These are phyloP conservation scores for Lantana camara DNA, from an alignment of 257 asterid genomes.

Conservation along the genomic window DNA sequence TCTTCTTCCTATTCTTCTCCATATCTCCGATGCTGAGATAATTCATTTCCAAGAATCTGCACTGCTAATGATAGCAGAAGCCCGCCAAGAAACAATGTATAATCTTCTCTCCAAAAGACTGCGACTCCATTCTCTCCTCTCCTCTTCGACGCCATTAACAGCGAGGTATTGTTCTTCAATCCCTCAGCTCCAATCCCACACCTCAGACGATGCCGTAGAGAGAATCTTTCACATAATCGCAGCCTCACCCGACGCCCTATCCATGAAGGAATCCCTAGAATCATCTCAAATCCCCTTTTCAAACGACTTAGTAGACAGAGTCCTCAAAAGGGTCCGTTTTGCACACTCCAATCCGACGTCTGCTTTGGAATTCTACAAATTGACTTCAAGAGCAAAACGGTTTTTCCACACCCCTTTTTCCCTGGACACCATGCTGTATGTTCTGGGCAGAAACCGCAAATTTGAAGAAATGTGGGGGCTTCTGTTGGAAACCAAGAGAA, in stretches of 20 bases:
- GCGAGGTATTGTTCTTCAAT: constrained; percentile 32
- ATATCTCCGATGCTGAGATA: too few relatives aligned
- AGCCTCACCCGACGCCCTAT: constrained; percentile 50
- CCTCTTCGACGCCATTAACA: constrained; percentile 25
- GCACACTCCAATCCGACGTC: constrained; percentile 79
- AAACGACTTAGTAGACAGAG: constrained; percentile 63
- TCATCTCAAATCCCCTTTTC: constrained; percentile 55
- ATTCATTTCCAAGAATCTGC: too few relatives aligned
- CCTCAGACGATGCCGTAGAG: constrained; percentile 48
- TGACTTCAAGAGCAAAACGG: constrained; percentile 48
- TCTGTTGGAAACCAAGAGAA: constrained; percentile 61
- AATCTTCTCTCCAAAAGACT: constrained; percentile 13
- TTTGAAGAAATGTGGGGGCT: constrained; percentile 73
- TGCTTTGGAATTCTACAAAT: constrained; percentile 65
- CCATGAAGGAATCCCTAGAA: constrained; percentile 53
- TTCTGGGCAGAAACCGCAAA: constrained; percentile 74
- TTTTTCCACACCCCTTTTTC: constrained; percentile 70
- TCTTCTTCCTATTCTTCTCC: too few relatives aligned
- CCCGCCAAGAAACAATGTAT: constrained; percentile 24
- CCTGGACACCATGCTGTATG: constrained; percentile 72
- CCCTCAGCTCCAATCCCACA: constrained; percentile 28
- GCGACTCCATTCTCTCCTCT: constrained; percentile 18
- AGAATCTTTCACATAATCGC: constrained; percentile 55
- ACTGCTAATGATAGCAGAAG: too few relatives aligned
- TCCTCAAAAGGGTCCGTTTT: constrained; percentile 81